Evolutionary conservation across 805 yeast genomes (phyloP).

Genomic region (Phaffomyces opuntiae): DNA sequence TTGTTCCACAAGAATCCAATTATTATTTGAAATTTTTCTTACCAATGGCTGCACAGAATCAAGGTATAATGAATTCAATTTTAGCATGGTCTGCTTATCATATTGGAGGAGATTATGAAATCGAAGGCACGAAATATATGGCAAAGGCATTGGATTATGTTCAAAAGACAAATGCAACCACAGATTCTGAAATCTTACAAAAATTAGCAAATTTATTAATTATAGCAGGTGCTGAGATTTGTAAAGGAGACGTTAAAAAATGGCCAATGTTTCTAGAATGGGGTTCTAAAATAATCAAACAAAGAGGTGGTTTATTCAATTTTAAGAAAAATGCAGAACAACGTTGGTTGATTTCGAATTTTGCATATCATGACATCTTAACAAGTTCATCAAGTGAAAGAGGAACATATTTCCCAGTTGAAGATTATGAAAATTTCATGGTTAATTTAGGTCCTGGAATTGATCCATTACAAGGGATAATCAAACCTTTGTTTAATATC

Average conservation of each 20-base stretch:
- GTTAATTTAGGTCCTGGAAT: conserved; percentile 34
- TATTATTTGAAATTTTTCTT: conserved; percentile 46
- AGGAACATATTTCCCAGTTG: conserved; percentile 57
- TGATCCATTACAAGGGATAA: conserved; percentile 69
- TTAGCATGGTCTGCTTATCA: conserved; percentile 50
- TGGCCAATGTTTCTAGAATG: conserved; percentile 64
- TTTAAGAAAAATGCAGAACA: conserved; percentile 48
- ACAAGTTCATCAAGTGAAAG: conserved; percentile 54
- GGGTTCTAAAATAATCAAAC: conserved; percentile 56
- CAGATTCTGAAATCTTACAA: conserved; percentile 22
- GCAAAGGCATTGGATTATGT: conserved; percentile 40
- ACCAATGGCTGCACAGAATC: conserved; percentile 43
- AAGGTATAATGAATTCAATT: conserved; percentile 42
- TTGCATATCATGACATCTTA: conserved; percentile 74
- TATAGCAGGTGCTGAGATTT: conserved; percentile 73
- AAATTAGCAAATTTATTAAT: conserved; percentile 62
- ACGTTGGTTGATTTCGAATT: conserved; percentile 69
- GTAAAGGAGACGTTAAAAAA: conserved; percentile 71
- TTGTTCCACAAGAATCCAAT: conserved; percentile 42
- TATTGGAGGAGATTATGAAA: conserved; percentile 29
- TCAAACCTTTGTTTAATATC: conserved; percentile 57
- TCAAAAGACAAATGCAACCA: conserved; percentile 24
- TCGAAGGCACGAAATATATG: conserved; percentile 43
- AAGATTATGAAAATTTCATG: conserved; percentile 43
- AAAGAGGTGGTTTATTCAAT: conserved; percentile 53